phyloP scores from a whole-genome alignment of 2,329 filamentous ascomycete genomes.

The Beauveria asiatica region DNA sequence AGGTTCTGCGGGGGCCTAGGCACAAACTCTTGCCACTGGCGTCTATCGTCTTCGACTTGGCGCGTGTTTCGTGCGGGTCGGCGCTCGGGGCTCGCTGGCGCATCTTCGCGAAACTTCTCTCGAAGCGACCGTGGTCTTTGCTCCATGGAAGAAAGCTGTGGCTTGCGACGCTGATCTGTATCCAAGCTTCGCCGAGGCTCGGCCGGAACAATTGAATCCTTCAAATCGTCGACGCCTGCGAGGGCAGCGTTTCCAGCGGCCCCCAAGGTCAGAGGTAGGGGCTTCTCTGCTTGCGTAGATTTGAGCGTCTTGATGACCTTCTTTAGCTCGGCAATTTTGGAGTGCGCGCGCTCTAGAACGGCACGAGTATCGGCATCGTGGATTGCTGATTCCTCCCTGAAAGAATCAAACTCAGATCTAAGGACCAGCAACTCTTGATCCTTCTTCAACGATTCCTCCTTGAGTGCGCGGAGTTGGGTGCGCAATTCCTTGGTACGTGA shows the following conservation, averaged over 20 bases:
- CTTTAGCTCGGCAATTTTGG: slow-evolving; percentile 48
- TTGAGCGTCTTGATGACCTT: slow-evolving; percentile 42
- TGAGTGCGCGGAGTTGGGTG: slow-evolving; percentile 33
- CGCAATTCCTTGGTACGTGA: slow-evolving; percentile 29
- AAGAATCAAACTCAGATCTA: slow-evolving; percentile 43
- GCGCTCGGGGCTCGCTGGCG: background rate
- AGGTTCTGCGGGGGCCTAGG: slow-evolving; percentile 32
- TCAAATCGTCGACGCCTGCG: background rate
- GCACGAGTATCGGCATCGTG: slow-evolving; percentile 47
- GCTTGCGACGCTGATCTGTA: background rate
- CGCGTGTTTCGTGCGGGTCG: background rate
- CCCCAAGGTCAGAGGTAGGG: slow-evolving; percentile 24
- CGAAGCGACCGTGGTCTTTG: slow-evolving; percentile 19
- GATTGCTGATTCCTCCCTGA: slow-evolving; percentile 44
- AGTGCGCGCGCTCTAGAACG: slow-evolving; percentile 47
- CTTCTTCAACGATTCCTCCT: slow-evolving; percentile 36
- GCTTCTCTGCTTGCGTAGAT: slow-evolving; percentile 14
- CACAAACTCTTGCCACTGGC: slow-evolving; percentile 34
- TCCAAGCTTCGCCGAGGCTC: slow-evolving; percentile 22
- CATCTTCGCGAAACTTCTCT: slow-evolving; percentile 28
- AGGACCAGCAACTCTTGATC: slow-evolving; percentile 42
- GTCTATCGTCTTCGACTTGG: slow-evolving; percentile 18
- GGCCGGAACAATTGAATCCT: background rate
- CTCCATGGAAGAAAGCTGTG: background rate
- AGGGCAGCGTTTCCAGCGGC: slow-evolving; percentile 14